These are phyloP conservation scores for Penicillium sclerotiorum DNA, from an alignment of 2,329 filamentous ascomycete species.

Conservation along the genomic window DNA sequence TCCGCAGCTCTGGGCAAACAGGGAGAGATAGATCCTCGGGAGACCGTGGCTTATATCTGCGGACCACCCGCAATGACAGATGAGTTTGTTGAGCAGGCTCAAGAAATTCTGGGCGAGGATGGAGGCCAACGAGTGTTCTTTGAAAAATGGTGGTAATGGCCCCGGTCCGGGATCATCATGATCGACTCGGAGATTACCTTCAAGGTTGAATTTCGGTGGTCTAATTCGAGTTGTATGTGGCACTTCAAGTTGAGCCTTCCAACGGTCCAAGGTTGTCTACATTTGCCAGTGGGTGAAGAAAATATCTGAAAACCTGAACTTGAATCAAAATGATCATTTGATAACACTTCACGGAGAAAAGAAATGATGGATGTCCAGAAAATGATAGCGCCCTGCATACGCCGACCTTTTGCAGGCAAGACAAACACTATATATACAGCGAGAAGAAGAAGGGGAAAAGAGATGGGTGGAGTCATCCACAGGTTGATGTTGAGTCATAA, in stretches of 20 bases:
- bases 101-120: slow-evolving; percentile 44
- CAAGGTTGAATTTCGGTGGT: no score
- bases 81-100: slow-evolving; percentile 55
- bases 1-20: slow-evolving; percentile 34
- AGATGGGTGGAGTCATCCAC: not conserved
- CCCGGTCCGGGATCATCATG: no score
- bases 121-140: slow-evolving; percentile 54
- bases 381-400: slow-evolving; percentile 18
- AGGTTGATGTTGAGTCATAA: slow-evolving; percentile 7
- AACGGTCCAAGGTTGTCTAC: no score
- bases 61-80: slow-evolving; percentile 72
- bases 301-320: no score
- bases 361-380: slow-evolving; percentile 21
- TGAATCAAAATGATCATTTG: not conserved
- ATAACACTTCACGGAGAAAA: not conserved
- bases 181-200: no score
- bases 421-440: slow-evolving; percentile 25
- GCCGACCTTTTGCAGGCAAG: slow-evolving; percentile 26
- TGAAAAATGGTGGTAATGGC: slow-evolving; percentile 66
- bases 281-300: not conserved
- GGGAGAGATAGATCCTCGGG: slow-evolving; percentile 28
- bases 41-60: slow-evolving; percentile 66
- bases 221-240: no score
- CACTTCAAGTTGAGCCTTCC: no score
- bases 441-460: no score